Base-by-base conservation (phyloP, 345 rosid genomes). In the Dovyalis caffra region DNA sequence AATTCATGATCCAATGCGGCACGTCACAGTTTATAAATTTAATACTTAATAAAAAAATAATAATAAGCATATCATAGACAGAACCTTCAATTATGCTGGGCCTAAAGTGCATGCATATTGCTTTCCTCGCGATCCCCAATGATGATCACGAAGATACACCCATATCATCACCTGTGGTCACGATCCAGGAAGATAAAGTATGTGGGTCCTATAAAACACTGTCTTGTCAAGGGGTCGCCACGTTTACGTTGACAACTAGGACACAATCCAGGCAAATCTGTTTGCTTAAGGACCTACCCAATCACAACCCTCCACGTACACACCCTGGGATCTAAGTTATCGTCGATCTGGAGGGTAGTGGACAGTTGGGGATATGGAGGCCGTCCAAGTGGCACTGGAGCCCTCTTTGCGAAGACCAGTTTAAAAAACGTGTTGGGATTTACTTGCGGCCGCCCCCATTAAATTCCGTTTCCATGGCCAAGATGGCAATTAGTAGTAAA, bases 401-500 rank as follows among this genome's bases (percentile, higher is more conserved):
- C 0, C 29, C 28, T 25, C 37, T 0, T n/a, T 7, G 20, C 29
- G 23, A 43, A 67, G 69, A 74, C 72, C 11, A 56, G 20, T 26
- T 37, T n/a, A 10, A 23, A 29, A 34, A 71, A 9, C 81, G 81
- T 79, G 83, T 67, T 5, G 68, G 63, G 67, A 61, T 78, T 74
- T 57, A 15, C 57, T 33, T 63, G 76, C 72, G 81, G 85, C 81
- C 68, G 70, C 61, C 58, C 56, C 28, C 76, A 38, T 64, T 40
- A 29, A 69, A 69, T 73, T 65, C 43, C 14, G 12, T 29, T 74
- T 62, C 58, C 32, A 15, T 61, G 31, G 3, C 35, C 33, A n/a
- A n/a, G n/a, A n/a, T n/a, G n/a, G n/a, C n/a, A n/a, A 25, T 61
- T 2, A 8, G 28, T 28, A n/a, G 40, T 58, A 10, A 11, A 8